Conservation (phyloP, 345 rosid genomes). For the Ceriops tagal region DNA sequence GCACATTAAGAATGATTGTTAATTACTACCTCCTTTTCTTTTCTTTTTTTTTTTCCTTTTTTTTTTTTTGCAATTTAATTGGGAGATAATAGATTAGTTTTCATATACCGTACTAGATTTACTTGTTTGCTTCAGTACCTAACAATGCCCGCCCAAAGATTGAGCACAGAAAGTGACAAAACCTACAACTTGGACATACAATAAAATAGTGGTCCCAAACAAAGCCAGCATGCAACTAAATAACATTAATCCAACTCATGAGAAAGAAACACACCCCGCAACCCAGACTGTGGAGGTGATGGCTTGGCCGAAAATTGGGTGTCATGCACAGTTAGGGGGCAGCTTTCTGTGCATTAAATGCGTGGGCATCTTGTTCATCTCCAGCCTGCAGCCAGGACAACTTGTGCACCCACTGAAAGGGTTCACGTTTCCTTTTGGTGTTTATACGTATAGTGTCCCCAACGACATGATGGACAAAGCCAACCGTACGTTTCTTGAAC, state of each 20-base stretch:
- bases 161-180: slow-evolving; percentile 11
- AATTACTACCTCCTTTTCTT: too few relatives aligned
- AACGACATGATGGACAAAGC: too few relatives aligned
- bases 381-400: slow-evolving; percentile 16
- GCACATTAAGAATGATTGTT: too few relatives aligned
- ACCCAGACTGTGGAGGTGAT: not conserved
- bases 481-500: too few relatives aligned
- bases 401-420: not conserved
- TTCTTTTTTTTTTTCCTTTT: too few relatives aligned
- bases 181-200: not conserved
- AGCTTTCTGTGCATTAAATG: slow-evolving; percentile 30
- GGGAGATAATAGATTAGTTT: too few relatives aligned
- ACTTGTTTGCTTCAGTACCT: not conserved
- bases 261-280: not conserved
- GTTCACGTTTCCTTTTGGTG: slow-evolving; percentile 13
- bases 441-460: not conserved
- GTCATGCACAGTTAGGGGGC: slow-evolving; percentile 10
- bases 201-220: slow-evolving; percentile 17
- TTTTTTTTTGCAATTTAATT: too few relatives aligned
- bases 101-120: too few relatives aligned
- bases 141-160: not conserved
- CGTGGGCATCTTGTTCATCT: slow-evolving; percentile 13
- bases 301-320: slow-evolving; percentile 8
- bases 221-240: slow-evolving; percentile 9
- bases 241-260: slow-evolving; percentile 2